Percentiles rank a stretch among this genome's conserved stretches.
phyloP scores from a whole-genome alignment of 441 rosid genomes.

The Lagerstroemia fauriei region DNA sequence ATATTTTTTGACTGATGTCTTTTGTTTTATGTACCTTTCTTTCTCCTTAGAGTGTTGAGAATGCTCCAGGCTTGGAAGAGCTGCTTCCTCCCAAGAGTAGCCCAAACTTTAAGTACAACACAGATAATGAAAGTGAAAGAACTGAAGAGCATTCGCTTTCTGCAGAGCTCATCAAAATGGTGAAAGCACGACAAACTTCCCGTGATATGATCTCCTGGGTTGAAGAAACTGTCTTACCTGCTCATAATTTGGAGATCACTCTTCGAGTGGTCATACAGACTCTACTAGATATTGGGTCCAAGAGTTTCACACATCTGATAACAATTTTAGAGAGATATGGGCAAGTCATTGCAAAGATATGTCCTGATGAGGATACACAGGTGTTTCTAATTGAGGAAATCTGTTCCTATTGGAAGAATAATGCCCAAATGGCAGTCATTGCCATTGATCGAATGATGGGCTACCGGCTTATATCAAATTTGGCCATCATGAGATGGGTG shows the following conservation, averaged over 20 bases:
- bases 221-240: conserved; percentile 70
- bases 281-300: conserved; percentile 89
- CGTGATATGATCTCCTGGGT: conserved; percentile 81
- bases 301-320: conserved; percentile 96
- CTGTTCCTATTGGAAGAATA: conserved; percentile 82
- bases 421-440: conserved; percentile 81
- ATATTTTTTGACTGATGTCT: conserved; percentile 11
- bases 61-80: conserved; percentile 81
- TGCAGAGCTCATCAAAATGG: conserved; percentile 73
- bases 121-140: conserved; percentile 69
- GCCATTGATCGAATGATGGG: conserved; percentile 99
- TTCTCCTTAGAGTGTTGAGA: conserved; percentile 75
- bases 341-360: conserved; percentile 72
- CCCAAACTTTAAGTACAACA: conserved; percentile 66
- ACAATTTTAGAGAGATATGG: conserved; percentile 94
- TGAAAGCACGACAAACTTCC: conserved; percentile 77
- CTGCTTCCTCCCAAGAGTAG: conserved; percentile 84
- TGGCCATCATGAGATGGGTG: conserved; percentile 94
- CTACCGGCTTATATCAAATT: conserved; percentile 87
- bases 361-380: conserved; percentile 83
- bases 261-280: conserved; percentile 74
- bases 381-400: conserved; percentile 77
- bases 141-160: conserved; percentile 72
- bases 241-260: conserved; percentile 69
- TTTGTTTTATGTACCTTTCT: conserved; percentile 25